These are phyloP conservation scores for Morella rubra DNA, from an alignment of 306 rosid species.

Conservation along the genomic window DNA sequence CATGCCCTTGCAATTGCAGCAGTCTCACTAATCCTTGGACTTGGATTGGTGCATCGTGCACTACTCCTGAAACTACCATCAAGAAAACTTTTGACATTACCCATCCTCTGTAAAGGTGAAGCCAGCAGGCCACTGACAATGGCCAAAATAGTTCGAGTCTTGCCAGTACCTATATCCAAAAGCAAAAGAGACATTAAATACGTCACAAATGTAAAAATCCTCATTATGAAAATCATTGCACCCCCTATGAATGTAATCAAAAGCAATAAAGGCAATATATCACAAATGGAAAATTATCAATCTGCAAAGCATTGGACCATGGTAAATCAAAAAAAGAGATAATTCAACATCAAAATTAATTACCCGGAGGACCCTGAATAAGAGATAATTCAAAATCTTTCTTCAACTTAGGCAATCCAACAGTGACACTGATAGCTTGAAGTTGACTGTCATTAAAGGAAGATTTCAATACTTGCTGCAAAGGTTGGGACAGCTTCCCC, in stretches of 20 bases:
- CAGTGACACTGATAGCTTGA: conserved; percentile 72
- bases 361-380: conserved; percentile 99
- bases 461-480: conserved; percentile 69
- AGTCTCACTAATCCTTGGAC: conserved; percentile 53
- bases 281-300: conserved; percentile 2
- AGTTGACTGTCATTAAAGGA: conserved; percentile 85
- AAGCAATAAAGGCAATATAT: too few relatives aligned
- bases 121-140: conserved; percentile 86
- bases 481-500: conserved; percentile 63
- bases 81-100: conserved; percentile 26
- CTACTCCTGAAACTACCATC: conserved; percentile 37
- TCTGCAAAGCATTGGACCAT: conserved; percentile 8
- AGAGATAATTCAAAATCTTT: conserved; percentile 69
- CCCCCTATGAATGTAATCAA: conserved; percentile 32
- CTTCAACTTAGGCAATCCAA: conserved; percentile 44
- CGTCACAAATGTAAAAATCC: conserved; percentile 5
- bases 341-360: conserved; percentile 38
- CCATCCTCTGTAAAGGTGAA: conserved; percentile 47
- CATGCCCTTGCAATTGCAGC: conserved; percentile 87
- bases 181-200: conserved; percentile 31
- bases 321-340: conserved; percentile 58
- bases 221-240: conserved; percentile 16
- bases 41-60: conserved; percentile 36
- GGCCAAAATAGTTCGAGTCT: conserved; percentile 90
- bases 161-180: conserved; percentile 79